These are phyloP conservation scores for Tetrapisispora iriomotensis DNA, from an alignment of 805 yeast genomes.

Conservation along the genomic window DNA sequence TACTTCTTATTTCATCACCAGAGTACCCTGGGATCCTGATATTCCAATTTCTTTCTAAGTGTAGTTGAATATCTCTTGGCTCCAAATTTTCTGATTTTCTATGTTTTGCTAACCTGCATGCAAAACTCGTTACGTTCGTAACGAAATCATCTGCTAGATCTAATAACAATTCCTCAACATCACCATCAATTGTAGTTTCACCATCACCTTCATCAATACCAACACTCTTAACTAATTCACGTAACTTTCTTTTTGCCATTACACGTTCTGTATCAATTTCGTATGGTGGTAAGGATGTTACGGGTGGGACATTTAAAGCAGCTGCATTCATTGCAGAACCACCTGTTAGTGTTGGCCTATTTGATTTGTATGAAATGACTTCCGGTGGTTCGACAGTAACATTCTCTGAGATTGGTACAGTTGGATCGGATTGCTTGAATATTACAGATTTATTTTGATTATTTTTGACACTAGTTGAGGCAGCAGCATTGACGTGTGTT, in stretches of 20 bases:
- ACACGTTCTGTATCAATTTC: slow-evolving; percentile 78
- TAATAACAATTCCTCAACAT: slow-evolving; percentile 80
- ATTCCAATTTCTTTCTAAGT: slow-evolving; percentile 89
- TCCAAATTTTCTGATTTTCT: slow-evolving; percentile 82
- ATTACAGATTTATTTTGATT: slow-evolving; percentile 22
- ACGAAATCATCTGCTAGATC: slow-evolving; percentile 96
- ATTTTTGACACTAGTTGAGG: slow-evolving; percentile 28
- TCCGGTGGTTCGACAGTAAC: slow-evolving; percentile 56
- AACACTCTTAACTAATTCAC: slow-evolving; percentile 74
- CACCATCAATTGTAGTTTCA: slow-evolving; percentile 86
- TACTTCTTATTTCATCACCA: slow-evolving; percentile 77
- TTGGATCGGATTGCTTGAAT: slow-evolving; percentile 41
- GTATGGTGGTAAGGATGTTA: slow-evolving; percentile 66
- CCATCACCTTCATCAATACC: slow-evolving; percentile 87
- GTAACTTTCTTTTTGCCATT: slow-evolving; percentile 76
- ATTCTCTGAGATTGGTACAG: slow-evolving; percentile 62
- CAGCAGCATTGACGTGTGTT: slow-evolving; percentile 42
- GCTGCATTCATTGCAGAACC: slow-evolving; percentile 71
- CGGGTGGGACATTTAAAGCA: slow-evolving; percentile 65
- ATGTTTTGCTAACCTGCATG: slow-evolving; percentile 91
- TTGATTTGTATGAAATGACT: slow-evolving; percentile 55
- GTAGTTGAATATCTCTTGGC: slow-evolving; percentile 82
- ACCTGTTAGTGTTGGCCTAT: slow-evolving; percentile 74
- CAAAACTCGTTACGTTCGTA: slow-evolving; percentile 80
- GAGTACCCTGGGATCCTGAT: slow-evolving; percentile 89